These are phyloP conservation scores for Candida nanaspora DNA, from an alignment of 805 yeast genomes.

Conservation along the genomic window DNA sequence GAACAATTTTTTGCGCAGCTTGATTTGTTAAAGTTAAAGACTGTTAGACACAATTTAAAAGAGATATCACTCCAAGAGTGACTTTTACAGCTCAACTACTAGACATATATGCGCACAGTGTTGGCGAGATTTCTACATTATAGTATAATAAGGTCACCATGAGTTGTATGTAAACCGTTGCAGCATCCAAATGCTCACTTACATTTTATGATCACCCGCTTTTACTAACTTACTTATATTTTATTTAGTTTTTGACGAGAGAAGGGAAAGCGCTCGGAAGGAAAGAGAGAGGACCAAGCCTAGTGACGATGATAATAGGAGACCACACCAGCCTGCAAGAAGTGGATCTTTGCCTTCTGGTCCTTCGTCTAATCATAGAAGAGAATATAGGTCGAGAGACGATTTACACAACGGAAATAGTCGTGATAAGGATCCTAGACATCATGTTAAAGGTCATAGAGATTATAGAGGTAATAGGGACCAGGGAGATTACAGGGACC, in stretches of 20 bases:
- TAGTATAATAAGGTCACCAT: too few species aligned
- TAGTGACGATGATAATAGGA: background rate
- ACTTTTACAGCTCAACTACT: too few species aligned
- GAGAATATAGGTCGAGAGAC: slow-evolving; percentile 2
- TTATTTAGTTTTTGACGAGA: slow-evolving; percentile 9
- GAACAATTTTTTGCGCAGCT: too few species aligned
- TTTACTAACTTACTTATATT: background rate
- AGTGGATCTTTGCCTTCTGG: background rate
- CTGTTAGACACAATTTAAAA: too few species aligned
- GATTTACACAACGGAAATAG: slow-evolving; percentile 2
- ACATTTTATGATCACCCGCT: too few species aligned
- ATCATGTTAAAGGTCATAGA: slow-evolving; percentile 1
- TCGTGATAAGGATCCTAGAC: slow-evolving; percentile 4
- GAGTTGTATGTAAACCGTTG: background rate
- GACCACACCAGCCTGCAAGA: background rate
- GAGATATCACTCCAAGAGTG: too few species aligned
- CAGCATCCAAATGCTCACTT: too few species aligned
- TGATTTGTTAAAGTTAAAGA: too few species aligned
- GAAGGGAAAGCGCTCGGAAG: slow-evolving; percentile 17
- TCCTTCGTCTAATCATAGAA: background rate
- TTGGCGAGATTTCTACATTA: too few species aligned
- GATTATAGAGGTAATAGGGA: slow-evolving; percentile 4
- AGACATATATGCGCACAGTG: too few species aligned
- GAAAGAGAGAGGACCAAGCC: slow-evolving; percentile 3
- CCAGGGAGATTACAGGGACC: slow-evolving; percentile 7